A percentile compares a stretch with the other conserved stretches of the same genome.
Conservation (phyloP, 352 stramenopile genomes). For the Globisporangium abappressorium region DNA sequence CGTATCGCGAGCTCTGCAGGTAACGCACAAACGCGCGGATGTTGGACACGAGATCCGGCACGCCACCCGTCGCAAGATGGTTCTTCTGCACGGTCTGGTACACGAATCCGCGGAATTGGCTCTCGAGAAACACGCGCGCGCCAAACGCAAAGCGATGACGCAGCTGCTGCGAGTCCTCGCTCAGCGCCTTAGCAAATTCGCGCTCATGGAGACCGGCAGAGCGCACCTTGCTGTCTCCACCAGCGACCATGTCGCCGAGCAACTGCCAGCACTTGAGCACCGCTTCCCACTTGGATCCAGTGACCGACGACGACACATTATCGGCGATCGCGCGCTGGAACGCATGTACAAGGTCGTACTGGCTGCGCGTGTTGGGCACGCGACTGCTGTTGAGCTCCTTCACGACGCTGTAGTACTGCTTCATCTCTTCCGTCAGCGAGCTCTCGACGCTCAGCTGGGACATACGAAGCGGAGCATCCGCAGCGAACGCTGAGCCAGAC, state of each 20-base stretch:
- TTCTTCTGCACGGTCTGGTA: conserved; percentile 80
- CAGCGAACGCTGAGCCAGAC: conserved; percentile 23
- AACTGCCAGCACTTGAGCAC: conserved; percentile 84
- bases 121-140: conserved; percentile 73
- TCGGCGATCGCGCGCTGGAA: conserved; percentile 53
- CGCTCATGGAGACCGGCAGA: conserved; percentile 43
- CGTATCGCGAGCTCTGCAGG: conserved; percentile 66
- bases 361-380: conserved; percentile 63
- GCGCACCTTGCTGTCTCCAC: conserved; percentile 42
- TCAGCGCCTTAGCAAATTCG: conserved; percentile 44
- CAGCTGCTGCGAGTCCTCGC: conserved; percentile 37
- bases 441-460: conserved; percentile 64
- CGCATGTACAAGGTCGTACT: conserved; percentile 59
- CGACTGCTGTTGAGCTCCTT: conserved; percentile 69
- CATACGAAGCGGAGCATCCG: conserved; percentile 44
- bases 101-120: conserved; percentile 73
- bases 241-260: conserved; percentile 56
- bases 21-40: conserved; percentile 79
- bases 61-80: conserved; percentile 60
- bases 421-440: conserved; percentile 83
- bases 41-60: conserved; percentile 66
- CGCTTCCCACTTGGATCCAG: conserved; percentile 69
- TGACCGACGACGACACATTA: conserved; percentile 56
- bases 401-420: conserved; percentile 69
- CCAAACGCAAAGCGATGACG: conserved; percentile 62